A percentile compares a stretch with the other conserved stretches of the same genome.
Conservation (phyloP, 2,329 filamentous ascomycete genomes). For the Mycosphaerella arachidis region DNA sequence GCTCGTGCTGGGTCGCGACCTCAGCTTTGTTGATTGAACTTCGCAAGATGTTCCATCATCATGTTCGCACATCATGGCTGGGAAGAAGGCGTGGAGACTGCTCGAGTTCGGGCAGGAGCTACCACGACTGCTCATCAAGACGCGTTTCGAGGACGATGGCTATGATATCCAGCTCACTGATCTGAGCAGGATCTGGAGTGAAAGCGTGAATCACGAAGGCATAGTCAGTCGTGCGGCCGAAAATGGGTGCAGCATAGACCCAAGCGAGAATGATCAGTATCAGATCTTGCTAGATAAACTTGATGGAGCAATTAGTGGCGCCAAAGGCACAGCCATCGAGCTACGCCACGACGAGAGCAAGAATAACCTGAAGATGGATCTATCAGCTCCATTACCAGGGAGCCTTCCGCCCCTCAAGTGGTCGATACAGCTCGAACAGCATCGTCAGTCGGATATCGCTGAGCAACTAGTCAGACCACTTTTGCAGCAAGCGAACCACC, state of each 20-base stretch:
- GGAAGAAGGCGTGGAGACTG: conserved; percentile 14
- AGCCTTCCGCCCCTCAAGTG: conserved; percentile 61
- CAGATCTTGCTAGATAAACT: conserved; percentile 63
- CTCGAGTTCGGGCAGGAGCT: conserved; percentile 28
- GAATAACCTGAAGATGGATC: conserved; percentile 46
- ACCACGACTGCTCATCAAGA: conserved; percentile 61
- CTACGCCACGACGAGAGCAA: conserved; percentile 26
- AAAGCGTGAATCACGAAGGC: conserved; percentile 56
- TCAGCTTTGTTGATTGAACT: background rate
- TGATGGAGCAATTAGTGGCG: conserved; percentile 42
- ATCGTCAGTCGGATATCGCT: conserved; percentile 41
- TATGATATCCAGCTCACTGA: conserved; percentile 68
- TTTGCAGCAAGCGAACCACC: conserved; percentile 45
- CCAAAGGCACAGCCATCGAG: conserved; percentile 34
- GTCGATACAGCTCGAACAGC: conserved; percentile 54
- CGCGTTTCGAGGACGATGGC: conserved; percentile 49
- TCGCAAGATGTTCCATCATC: background rate
- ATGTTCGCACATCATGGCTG: background rate
- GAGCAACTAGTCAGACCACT: conserved; percentile 51
- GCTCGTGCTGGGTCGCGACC: background rate
- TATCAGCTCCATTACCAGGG: conserved; percentile 58
- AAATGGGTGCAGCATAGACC: conserved; percentile 67
- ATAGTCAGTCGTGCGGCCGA: conserved; percentile 60
- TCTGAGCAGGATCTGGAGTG: conserved; percentile 67
- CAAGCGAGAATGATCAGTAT: conserved; percentile 65